Evolutionary conservation across 306 rosid species (phyloP), one percentile per base, ranked within the genome.

Genomic region (Acmispon strigosus): DNA sequence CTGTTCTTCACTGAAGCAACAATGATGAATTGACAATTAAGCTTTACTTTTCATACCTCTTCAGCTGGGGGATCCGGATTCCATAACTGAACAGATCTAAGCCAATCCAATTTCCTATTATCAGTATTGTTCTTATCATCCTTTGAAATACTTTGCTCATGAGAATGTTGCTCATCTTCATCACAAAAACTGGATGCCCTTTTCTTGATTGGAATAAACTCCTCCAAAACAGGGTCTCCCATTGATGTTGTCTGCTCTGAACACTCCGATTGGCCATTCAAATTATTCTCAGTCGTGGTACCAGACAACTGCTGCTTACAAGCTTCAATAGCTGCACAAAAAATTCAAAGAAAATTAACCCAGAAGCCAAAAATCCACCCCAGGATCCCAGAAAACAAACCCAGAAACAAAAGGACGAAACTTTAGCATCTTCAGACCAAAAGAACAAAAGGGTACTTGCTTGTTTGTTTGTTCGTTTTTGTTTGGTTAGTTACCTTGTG

Each of bases 1-100:
- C 60, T 6, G 13, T 19, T 69, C 16, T 27, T 1, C 32, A 63
- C 27, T 54, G 10, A 61, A 62, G 10, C 61, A 77, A 13, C 37
- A 32, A 32, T 32, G 8, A 32, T 5, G 37, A 32, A 32, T 32
- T 32, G 37, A 1, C 0, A 32, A 32, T 32, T 9, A 39, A 62
- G 36, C 36, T 15, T 14, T 20, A 12, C 5, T 50, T 16, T 39
- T 58, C 62, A 73, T 80, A 93, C 98, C 92, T 86, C 86, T 37
- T 78, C 77, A 16, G 72, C 55, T 24, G 83, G 78, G 58, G 87
- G 80, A 81, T 85, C 89, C 74, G 95, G 82, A 58, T 86, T 89
- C 97, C 98, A 90, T 7, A 90, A 77, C 86, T 88, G 98, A 77
- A 85, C 94, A 50, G 98, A 93, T 81, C 90, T 87, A 65, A 93